phyloP scores from a whole-genome alignment of 257 asterid genomes.

The Plantago ovata region DNA sequence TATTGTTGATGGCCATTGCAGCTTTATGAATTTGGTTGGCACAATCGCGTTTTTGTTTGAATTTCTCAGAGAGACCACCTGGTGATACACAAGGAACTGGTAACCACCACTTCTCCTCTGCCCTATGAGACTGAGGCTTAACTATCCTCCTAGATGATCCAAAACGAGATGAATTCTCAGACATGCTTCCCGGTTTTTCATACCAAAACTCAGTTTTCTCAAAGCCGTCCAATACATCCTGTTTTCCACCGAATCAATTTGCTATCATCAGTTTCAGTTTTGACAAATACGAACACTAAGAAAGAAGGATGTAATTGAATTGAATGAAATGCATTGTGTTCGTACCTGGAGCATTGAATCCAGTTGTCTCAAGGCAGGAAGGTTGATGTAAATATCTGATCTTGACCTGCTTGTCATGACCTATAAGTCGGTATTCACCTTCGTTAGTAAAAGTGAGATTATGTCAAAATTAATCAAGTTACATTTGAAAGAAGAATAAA shows the following conservation, averaged over 20 bases:
- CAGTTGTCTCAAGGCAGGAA: constrained; percentile 48
- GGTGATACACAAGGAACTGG: constrained; percentile 72
- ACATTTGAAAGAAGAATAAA: too few relatives aligned
- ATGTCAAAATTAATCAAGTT: not conserved
- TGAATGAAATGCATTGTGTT: not conserved
- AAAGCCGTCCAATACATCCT: constrained; percentile 81
- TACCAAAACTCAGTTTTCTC: constrained; percentile 80
- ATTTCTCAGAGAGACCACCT: constrained; percentile 64
- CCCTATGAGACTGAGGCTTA: constrained; percentile 55
- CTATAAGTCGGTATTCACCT: constrained; percentile 26
- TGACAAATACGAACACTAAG: not conserved
- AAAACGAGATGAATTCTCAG: constrained; percentile 44
- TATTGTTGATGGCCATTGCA: constrained; percentile 76
- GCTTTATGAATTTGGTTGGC: constrained; percentile 92
- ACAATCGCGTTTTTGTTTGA: constrained; percentile 52
- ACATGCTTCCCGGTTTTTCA: constrained; percentile 71
- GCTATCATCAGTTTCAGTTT: constrained; percentile 8
- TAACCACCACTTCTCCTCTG: constrained; percentile 86
- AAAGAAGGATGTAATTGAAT: not conserved
- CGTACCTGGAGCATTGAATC: constrained; percentile 58
- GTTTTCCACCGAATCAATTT: constrained; percentile 18
- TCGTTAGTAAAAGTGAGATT: constrained; percentile 9
- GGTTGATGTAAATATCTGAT: constrained; percentile 43
- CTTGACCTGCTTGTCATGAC: constrained; percentile 51
- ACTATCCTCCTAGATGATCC: constrained; percentile 72